Base-by-base conservation (phyloP, 1,139 yeast genomes). In the Meyerozyma carpophila region DNA sequence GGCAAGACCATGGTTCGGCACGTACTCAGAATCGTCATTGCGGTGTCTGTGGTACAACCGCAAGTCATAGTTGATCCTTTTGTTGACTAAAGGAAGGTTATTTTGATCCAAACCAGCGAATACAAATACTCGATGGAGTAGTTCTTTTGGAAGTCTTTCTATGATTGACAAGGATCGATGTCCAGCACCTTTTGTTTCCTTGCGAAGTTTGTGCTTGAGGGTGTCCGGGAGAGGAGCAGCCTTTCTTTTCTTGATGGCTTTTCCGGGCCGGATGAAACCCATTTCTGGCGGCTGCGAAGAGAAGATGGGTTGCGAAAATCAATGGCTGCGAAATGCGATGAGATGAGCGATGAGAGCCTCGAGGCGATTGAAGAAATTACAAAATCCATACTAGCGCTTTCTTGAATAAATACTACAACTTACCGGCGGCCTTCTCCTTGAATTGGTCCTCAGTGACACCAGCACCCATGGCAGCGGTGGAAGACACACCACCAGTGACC, bases 371-470 rank as follows among this genome's bases (percentile, higher is more conserved):
- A 16, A 3, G 18, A 16, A 16, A 16, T 3, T 16, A 16, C 18
- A 16, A 16, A 16, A 16, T 16, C 5, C 13, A 7, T 11, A 27
- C 11, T 27, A 4, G 29, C 13, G 29, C 9, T 13, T n/a, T n/a
- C 3, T 31, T n/a, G 14, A 31, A 31, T 31, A 31, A 31, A 13
- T 31, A 27, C 21, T 32, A 36, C 27, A 11, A 16, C 41, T 8
- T 45, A 21, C 37, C 37, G 10, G 37, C 37, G 11, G 37, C 37
- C 42, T 53, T 49, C 39, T 65, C 69, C 67, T 85, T 84, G 76
- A 91, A 91, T 70, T 91, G 98, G 56, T 87, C 95, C 73, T 91
- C 98, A 48, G 98, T 91, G 57, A 91, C 98, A 75, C 98, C 98
- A 51, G 84, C 85, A 63, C 98, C 98, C 98, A 91, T 91, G 46